phyloP scores from a whole-genome alignment of 495 filamentous ascomycete species.

The Penicillium tannophilum region DNA sequence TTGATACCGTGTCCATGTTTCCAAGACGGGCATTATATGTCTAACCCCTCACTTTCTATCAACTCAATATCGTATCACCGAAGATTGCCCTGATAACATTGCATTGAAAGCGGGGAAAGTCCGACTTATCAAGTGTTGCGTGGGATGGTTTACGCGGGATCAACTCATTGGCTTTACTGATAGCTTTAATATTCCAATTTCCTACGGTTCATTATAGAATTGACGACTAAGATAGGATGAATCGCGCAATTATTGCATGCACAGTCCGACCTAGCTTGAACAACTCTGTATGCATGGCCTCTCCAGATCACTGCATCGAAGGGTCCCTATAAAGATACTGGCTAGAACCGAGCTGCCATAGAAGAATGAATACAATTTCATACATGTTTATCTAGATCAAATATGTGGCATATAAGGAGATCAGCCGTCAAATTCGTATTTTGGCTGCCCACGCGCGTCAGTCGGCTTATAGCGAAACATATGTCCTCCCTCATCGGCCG shows the following conservation, averaged over 20 bases:
- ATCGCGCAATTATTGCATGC: too few species aligned
- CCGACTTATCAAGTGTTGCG: not conserved
- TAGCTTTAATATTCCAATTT: too few species aligned
- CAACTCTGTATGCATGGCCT: too few species aligned
- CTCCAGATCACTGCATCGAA: too few species aligned
- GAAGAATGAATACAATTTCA: too few species aligned
- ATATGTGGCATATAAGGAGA: not conserved
- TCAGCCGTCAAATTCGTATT: not conserved
- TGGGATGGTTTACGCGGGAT: not conserved
- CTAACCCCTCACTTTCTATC: not conserved
- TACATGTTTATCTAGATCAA: too few species aligned
- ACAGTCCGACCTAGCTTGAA: too few species aligned
- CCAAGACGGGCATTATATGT: not conserved
- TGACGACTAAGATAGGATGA: too few species aligned
- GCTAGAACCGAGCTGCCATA: too few species aligned
- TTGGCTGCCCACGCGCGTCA: not conserved
- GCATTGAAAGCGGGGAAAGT: not conserved
- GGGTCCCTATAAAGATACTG: too few species aligned
- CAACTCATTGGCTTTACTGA: not conserved
- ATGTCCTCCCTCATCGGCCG: not conserved
- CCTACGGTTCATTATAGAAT: too few species aligned
- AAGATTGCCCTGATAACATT: not conserved
- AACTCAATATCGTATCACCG: not conserved
- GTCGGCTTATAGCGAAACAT: conserved; percentile 4
- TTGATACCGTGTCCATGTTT: not conserved